Evolutionary conservation across 768 basidiomycete genomes (phyloP), one percentile per base, ranked within the genome.

Genomic region (Tulasnella sp.): DNA sequence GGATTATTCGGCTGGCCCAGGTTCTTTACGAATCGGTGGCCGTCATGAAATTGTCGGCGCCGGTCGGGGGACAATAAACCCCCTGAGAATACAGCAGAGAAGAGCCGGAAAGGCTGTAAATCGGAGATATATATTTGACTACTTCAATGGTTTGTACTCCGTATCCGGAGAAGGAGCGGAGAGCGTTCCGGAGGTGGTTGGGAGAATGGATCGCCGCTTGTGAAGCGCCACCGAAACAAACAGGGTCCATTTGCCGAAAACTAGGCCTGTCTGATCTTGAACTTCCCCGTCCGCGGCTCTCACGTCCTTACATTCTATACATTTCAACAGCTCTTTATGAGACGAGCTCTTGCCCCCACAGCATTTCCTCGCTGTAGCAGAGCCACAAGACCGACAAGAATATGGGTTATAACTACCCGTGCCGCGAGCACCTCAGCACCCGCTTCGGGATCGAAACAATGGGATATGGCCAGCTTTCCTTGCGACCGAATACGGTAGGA

Each of bases 401-500:
- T 64, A 64, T 64, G 58, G 58, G 31, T 64, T 34, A 25, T 64
- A 34, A 29, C 58, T 5, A 34, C 29, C 29, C 58, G 58, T 2
- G 58, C 58, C 11, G 25, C 58, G 15, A 64, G 58, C 31, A 64
- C 58, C 25, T 25, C 58, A 0, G 31, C 8, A 1, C 58, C 11
- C 58, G 31, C 31, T 5, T 70, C 69, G 15, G n/a, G 37, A 3
- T 42, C 34, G 1, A 76, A 76, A 38, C 37, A 76, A 39, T 76
- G 75, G 75, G 58, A 78, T 12, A 90, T 90, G 86, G 86, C 90
- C 76, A 86, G 89, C 22, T 94, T 88, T 82, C 85, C 89, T 0
- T 89, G 89, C 80, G 89, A 93, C 64, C 81, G 86, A 25, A 91
- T 93, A 78, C 87, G 93, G 93, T 92, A 75, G 14, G 37, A 19